Percentiles rank a stretch among this genome's conserved stretches.
Conservation (phyloP, 352 stramenopile species). For the Lagenidium giganteum region DNA sequence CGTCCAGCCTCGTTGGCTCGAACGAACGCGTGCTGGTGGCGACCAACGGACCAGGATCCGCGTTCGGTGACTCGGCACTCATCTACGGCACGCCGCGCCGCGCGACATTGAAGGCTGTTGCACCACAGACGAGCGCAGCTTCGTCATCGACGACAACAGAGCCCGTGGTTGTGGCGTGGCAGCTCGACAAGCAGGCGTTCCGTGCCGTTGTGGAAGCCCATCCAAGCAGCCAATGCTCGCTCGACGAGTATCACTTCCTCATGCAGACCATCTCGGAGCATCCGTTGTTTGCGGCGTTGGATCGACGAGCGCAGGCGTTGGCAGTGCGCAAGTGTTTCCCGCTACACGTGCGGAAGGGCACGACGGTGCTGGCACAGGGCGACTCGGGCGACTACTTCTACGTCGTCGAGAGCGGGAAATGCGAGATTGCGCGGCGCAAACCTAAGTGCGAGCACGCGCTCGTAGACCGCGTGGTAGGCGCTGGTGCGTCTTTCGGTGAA, state of each 20-base stretch:
- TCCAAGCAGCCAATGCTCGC: conserved; percentile 67
- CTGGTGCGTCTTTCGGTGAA: conserved; percentile 90
- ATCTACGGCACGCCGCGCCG: conserved; percentile 83
- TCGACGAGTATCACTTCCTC: conserved; percentile 74
- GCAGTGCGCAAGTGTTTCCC: conserved; percentile 84
- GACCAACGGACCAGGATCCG: conserved; percentile 71
- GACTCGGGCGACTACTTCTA: conserved; percentile 87
- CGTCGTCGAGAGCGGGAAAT: conserved; percentile 69
- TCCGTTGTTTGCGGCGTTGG: conserved; percentile 67
- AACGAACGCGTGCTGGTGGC: conserved; percentile 72
- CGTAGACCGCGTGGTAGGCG: conserved; percentile 67
- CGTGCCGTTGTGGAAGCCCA: conserved; percentile 47
- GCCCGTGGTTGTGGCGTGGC: conserved; percentile 64
- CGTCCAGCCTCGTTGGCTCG: conserved; percentile 46
- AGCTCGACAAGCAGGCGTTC: conserved; percentile 70
- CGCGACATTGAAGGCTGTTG: conserved; percentile 50
- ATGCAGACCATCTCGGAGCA: conserved; percentile 64
- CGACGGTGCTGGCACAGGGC: conserved; percentile 69
- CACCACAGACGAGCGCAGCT: not conserved
- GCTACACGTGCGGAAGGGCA: conserved; percentile 47
- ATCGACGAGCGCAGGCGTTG: conserved; percentile 69
- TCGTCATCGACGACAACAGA: conserved; percentile 7
- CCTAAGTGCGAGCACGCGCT: conserved; percentile 39
- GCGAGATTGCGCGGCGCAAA: conserved; percentile 70
- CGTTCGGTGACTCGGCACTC: conserved; percentile 79